Base-by-base conservation (phyloP, 306 rosid species). In the Prunus campanulata region DNA sequence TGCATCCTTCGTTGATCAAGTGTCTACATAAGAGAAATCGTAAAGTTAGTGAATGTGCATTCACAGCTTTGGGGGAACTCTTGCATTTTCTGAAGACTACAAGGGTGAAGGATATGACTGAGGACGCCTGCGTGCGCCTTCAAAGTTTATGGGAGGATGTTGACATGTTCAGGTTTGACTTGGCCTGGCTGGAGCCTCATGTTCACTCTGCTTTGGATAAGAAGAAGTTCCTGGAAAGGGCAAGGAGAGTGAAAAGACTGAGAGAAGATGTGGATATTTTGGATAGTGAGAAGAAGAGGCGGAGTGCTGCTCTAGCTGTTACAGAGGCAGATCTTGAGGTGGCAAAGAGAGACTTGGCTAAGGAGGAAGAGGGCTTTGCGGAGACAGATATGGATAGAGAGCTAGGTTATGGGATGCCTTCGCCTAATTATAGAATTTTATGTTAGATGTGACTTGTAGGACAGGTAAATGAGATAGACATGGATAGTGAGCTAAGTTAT, bases 81-180 rank as follows among this genome's bases (percentile, higher is more conserved):
- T 32, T 70, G 27, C 47, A 70, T 70, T 70, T 70, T 51, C 47
- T 70, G 44, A 54, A 29, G 24, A 70, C 62, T 27, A 70, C 27
- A 19, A 70, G 52, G 74, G 62, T 18, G 0, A 70, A 70, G 62
- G 74, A 70, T 30, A 51, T 51, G 62, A 51, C 22, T 10, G 27
- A 19, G 35, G 47, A 70, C 30, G 62, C 74, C 47, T 29, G 59
- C 30, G 27, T 5, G 3, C 62, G 10, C 18, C 74, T 70, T 70
- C 62, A 8, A 51, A 55, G 54, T 30, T 70, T 50, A 55, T 70
- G 74, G 74, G 74, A 50, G 47, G 74, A 70, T 55, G 47, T 70
- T 5, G 6, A 29, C 39, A 50, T 20, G 27, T 70, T 70, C 62
- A 70, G 29, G n/a, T 29, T 70, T 70, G 74, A 54, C 74, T 9